These are phyloP conservation scores for Syncephalastrum sp. DNA, from an alignment of 371 early-diverging fungal species.

Conservation along the genomic window DNA sequence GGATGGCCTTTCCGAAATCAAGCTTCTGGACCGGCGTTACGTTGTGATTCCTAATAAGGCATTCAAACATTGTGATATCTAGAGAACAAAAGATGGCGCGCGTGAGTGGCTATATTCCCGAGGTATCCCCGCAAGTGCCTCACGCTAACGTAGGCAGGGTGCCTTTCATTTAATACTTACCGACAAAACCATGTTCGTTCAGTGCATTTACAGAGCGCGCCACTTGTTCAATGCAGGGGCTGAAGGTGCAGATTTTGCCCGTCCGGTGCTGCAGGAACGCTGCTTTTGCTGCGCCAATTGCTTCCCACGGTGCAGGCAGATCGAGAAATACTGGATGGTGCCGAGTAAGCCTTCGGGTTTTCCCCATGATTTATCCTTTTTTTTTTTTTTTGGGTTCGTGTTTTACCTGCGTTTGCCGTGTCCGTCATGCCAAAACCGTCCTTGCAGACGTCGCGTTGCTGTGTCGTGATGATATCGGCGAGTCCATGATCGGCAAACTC, in stretches of 20 bases:
- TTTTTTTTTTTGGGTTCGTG: background rate
- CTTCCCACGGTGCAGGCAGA: constrained; percentile 97
- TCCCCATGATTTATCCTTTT: too few species aligned
- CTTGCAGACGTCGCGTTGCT: constrained; percentile 87
- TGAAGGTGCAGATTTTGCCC: constrained; percentile 89
- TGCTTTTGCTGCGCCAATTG: constrained; percentile 76
- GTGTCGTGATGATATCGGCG: constrained; percentile 61
- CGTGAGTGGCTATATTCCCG: background rate
- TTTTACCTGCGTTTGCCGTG: constrained; percentile 71
- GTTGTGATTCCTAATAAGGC: constrained; percentile 64
- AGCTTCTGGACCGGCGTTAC: constrained; percentile 48
- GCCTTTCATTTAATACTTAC: constrained; percentile 30
- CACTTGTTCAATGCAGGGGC: constrained; percentile 97
- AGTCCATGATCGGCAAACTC: constrained; percentile 86
- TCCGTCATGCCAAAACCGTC: constrained; percentile 83
- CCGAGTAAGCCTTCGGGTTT: background rate
- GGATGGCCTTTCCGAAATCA: constrained; percentile 51
- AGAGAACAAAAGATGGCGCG: constrained; percentile 8
- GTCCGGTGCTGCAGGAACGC: constrained; percentile 77
- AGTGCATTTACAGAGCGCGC: constrained; percentile 74
- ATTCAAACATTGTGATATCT: constrained; percentile 87
- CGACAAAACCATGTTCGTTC: constrained; percentile 75
- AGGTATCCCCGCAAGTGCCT: too few species aligned
- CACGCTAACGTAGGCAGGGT: too few species aligned
- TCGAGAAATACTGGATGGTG: constrained; percentile 82